Base-by-base conservation (phyloP, 352 stramenopile species). In the Globisporangium sylvaticum region DNA sequence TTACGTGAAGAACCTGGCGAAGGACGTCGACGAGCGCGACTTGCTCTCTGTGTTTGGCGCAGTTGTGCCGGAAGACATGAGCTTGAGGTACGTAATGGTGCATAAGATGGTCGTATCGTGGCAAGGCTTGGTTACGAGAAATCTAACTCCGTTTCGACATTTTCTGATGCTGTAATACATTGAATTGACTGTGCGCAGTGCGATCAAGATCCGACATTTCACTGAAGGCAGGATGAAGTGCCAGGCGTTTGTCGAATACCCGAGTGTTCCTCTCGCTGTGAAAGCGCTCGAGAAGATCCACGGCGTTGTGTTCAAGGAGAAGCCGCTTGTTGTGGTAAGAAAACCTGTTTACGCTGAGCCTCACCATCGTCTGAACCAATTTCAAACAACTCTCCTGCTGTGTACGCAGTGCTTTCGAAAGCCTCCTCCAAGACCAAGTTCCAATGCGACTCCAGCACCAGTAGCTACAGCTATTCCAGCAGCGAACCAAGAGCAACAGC, bases 1-100 rank as follows among this genome's bases (percentile, higher is more conserved):
- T 1, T 96, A 94, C 67, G 75, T 94, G 46, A 96, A 94, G 71
- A 96, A 96, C 67, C 73, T 96, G 24, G 73, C 86, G 10, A 85
- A 80, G 50, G 70, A 70, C 10, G 74, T 94, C 20, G 46, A 79
- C 18, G 58, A 80, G 27, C 57, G 53, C 31, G 82, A 90, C 31
- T 66, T 92, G 20, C 57, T 59, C n/a, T 60, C 70, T 48, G 65
- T 92, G 37, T 90, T 92, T 69, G 71, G 77, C 34, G 72, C 73
- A 25, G 68, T 82, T 6, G 46, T 92, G 34, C 71, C 79, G 10
- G 39, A 42, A 4, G 58, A 66, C 18, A 27, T 22, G 37, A 58
- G 32, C 7, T 27, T 55, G 8, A 52, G 42, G 66, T 71, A 6
- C 34, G 62, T 67, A 15, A n/a, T 48, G 8, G 39, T 44, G 18